Evolutionary conservation across 1,284 basidiomycete genomes (phyloP).

Genomic region (Cerioporus squamosus): DNA sequence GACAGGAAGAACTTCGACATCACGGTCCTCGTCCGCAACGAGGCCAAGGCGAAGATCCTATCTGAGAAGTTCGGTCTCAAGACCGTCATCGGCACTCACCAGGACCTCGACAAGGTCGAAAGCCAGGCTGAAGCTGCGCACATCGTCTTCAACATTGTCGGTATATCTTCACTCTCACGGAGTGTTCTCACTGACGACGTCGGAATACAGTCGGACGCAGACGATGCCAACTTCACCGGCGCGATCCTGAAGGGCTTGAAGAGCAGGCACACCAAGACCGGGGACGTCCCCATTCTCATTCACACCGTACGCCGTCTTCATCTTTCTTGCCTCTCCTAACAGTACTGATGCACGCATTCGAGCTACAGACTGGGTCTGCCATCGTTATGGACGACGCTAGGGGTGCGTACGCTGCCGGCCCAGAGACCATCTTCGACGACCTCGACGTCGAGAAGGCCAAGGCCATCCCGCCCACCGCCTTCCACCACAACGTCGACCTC

Average conservation of each 20-base stretch:
- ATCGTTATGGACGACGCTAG: slow-evolving; percentile 34
- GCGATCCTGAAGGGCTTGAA: slow-evolving; percentile 49
- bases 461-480: slow-evolving; percentile 33
- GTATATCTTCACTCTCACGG: background rate
- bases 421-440: slow-evolving; percentile 40
- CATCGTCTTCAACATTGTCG: slow-evolving; percentile 27
- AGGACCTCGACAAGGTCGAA: slow-evolving; percentile 24
- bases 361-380: slow-evolving; percentile 41
- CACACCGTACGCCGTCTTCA: slow-evolving; percentile 46
- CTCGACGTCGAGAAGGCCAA: slow-evolving; percentile 38
- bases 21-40: slow-evolving; percentile 20
- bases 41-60: slow-evolving; percentile 27
- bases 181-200: too few relatives aligned
- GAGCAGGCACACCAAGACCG: slow-evolving; percentile 43
- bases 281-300: slow-evolving; percentile 47
- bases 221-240: slow-evolving; percentile 41
- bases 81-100: slow-evolving; percentile 25
- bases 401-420: slow-evolving; percentile 31
- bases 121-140: slow-evolving; percentile 20
- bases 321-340: background rate
- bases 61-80: slow-evolving; percentile 24
- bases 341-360: background rate
- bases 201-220: slow-evolving; percentile 43
- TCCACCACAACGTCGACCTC: slow-evolving; percentile 38
- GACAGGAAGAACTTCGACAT: slow-evolving; percentile 17